Percentiles rank a stretch among this genome's conserved stretches.
phyloP scores from a whole-genome alignment of 2,329 filamentous ascomycete genomes.

The Emmonsia crescens region DNA sequence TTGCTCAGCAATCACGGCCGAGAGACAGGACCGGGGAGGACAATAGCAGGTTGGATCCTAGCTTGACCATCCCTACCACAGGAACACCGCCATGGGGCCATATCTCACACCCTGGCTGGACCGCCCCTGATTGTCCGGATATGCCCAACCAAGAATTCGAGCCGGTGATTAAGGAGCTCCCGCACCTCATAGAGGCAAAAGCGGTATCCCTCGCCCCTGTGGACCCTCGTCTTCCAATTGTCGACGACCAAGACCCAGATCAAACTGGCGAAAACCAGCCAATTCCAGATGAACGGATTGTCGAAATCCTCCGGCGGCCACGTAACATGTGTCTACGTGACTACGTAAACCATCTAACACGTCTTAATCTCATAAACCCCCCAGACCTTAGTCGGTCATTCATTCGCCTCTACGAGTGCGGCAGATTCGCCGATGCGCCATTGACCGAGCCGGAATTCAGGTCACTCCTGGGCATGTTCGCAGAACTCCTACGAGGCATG shows the following conservation, averaged over 20 bases:
- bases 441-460: constrained; percentile 63
- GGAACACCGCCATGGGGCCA: constrained; percentile 60
- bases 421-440: constrained; percentile 65
- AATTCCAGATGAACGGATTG: constrained; percentile 54
- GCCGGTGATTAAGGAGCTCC: constrained; percentile 70
- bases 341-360: constrained; percentile 62
- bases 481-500: constrained; percentile 69
- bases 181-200: constrained; percentile 83
- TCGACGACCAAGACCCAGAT: constrained; percentile 6
- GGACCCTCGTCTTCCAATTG: constrained; percentile 31
- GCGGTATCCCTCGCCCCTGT: constrained; percentile 73
- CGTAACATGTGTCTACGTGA: constrained; percentile 63
- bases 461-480: constrained; percentile 72
- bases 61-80: constrained; percentile 21
- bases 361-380: constrained; percentile 52
- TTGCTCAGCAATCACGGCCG: constrained; percentile 69
- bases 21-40: constrained; percentile 43
- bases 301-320: constrained; percentile 60
- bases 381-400: constrained; percentile 48
- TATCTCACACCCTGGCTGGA: constrained; percentile 84
- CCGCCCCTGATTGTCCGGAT: constrained; percentile 63
- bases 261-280: constrained; percentile 21
- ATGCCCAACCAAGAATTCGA: constrained; percentile 73
- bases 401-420: constrained; percentile 66
- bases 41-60: constrained; percentile 10